A percentile compares a stretch with the other conserved stretches of the same genome.
Conservation (phyloP, 306 rosid species). For the Pyrus betulifolia region DNA sequence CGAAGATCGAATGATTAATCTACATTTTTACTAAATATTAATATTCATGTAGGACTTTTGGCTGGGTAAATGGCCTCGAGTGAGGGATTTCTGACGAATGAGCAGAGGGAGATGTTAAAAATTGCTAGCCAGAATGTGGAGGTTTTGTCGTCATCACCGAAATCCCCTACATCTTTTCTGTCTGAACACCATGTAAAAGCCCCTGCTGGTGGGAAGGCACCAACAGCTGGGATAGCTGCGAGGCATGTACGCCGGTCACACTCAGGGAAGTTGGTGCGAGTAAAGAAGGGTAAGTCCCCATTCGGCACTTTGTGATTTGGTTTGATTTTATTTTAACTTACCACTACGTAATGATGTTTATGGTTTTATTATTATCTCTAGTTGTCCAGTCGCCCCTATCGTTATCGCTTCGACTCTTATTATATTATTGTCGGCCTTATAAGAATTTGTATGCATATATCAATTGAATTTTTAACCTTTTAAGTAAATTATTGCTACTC, state of each 20-base stretch:
- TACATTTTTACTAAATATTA: neutral
- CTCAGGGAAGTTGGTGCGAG: conserved; percentile 76
- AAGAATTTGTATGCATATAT: neutral
- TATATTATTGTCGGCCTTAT: neutral
- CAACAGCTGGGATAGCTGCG: conserved; percentile 64
- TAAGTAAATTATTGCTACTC: neutral
- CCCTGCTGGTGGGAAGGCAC: conserved; percentile 74
- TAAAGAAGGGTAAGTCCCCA: conserved; percentile 68
- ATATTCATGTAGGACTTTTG: neutral
- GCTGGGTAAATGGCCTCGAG: conserved; percentile 57
- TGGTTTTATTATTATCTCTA: neutral
- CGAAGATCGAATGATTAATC: neutral
- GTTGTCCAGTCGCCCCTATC: neutral
- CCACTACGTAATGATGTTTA: neutral
- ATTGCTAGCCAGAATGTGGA: conserved; percentile 73
- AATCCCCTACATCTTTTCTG: conserved; percentile 67
- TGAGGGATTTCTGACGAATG: conserved; percentile 87
- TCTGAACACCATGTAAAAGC: conserved; percentile 73
- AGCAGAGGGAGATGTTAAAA: conserved; percentile 77
- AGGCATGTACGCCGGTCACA: conserved; percentile 81
- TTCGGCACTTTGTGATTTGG: neutral
- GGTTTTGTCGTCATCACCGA: conserved; percentile 73
- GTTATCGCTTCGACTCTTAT: neutral
- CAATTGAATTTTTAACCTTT: neutral
- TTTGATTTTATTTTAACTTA: neutral